Conservation (phyloP, 805 yeast genomes). For the Ogataea siamensis region DNA sequence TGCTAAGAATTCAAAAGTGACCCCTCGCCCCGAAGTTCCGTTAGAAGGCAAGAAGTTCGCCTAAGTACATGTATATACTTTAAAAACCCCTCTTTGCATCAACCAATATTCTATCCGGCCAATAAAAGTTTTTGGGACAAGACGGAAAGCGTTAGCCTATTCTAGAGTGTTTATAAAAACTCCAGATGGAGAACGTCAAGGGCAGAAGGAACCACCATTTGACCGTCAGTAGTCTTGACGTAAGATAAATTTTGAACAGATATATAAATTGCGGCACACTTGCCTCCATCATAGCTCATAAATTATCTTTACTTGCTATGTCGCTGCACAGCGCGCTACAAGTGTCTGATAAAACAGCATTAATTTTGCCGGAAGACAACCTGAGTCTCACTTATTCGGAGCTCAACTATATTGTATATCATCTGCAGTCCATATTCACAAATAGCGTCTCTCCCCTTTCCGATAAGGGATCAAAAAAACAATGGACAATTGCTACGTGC, state of each 20-base stretch:
- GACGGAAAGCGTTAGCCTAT: slow-evolving; percentile 11
- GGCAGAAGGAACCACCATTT: slow-evolving; percentile 1
- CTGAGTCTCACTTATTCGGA: slow-evolving; percentile 44
- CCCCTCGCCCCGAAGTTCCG: slow-evolving; percentile 23
- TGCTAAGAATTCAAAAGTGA: slow-evolving; percentile 21
- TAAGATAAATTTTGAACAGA: no score
- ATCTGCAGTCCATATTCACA: slow-evolving; percentile 47
- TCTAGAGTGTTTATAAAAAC: slow-evolving; percentile 7
- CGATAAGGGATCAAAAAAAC: slow-evolving; percentile 30
- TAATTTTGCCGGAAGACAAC: slow-evolving; percentile 46
- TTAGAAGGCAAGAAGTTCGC: slow-evolving; percentile 27
- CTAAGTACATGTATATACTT: slow-evolving; percentile 11
- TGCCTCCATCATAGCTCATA: background rate
- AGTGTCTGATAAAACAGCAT: slow-evolving; percentile 40
- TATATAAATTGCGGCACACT: slow-evolving; percentile 1
- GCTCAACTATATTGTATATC: slow-evolving; percentile 43
- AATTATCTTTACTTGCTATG: slow-evolving; percentile 3
- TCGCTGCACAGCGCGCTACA: slow-evolving; percentile 16
- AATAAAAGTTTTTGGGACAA: slow-evolving; percentile 7
- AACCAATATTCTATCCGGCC: background rate
- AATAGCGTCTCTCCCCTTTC: slow-evolving; percentile 42
- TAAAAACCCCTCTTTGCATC: slow-evolving; percentile 6
- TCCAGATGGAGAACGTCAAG: slow-evolving; percentile 3
- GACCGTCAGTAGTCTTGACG: slow-evolving; percentile 3
- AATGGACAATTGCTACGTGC: slow-evolving; percentile 55